Evolutionary conservation across 495 filamentous ascomycete genomes (phyloP).

Genomic region (Aspergillus carlsbadensis): DNA sequence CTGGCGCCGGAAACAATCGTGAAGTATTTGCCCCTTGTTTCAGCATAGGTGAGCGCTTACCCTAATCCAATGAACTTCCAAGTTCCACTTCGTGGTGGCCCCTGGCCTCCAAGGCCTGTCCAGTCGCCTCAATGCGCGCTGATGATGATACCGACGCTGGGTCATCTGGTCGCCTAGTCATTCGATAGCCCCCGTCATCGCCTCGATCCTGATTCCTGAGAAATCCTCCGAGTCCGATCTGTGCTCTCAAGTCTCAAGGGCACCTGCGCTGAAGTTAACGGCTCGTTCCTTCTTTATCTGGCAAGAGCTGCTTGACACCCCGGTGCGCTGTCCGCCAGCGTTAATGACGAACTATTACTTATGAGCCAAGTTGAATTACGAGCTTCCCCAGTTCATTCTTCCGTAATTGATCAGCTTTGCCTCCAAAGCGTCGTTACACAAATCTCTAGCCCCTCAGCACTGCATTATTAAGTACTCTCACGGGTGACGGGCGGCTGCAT

Average conservation of each 20-base stretch:
- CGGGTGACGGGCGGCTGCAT: conserved; percentile 6
- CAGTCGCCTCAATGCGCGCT: not conserved
- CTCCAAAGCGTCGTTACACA: not conserved
- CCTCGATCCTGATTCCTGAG: not conserved
- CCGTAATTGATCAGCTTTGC: not conserved
- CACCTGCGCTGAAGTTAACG: no score
- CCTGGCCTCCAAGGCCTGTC: conserved; percentile 1
- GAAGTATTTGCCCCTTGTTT: conserved; percentile 31
- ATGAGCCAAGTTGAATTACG: not conserved
- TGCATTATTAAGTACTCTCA: not conserved
- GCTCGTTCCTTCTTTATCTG: not conserved
- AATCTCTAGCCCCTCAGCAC: not conserved
- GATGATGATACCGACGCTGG: conserved; percentile 4
- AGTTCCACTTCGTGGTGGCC: not conserved
- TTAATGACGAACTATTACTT: not conserved
- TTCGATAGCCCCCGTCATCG: not conserved
- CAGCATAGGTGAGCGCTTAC: conserved; percentile 25
- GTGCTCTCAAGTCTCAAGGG: no score
- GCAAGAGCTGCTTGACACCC: not conserved
- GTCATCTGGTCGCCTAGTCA: not conserved
- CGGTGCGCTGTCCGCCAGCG: not conserved
- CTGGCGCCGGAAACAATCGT: conserved; percentile 25
- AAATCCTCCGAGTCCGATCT: conserved; percentile 9
- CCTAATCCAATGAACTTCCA: conserved; percentile 7
- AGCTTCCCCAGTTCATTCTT: no score